These are phyloP conservation scores for Vicia sativa DNA, from an alignment of 306 rosid genomes.

Conservation along the genomic window DNA sequence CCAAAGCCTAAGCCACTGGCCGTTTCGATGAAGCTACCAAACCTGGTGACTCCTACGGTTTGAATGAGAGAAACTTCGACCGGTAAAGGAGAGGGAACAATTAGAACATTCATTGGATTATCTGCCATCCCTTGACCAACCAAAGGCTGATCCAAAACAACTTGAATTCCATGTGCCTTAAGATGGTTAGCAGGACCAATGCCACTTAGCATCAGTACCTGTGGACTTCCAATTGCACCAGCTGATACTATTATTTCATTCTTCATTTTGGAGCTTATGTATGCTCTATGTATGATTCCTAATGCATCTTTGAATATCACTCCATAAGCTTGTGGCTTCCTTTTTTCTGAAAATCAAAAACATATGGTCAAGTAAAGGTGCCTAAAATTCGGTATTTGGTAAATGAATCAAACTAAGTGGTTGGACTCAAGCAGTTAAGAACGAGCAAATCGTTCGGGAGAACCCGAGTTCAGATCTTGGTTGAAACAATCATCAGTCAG, in stretches of 20 bases:
- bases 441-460: no score
- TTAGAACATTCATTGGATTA: constrained; percentile 63
- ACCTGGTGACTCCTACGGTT: constrained; percentile 68
- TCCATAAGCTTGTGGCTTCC: constrained; percentile 66
- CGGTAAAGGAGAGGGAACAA: constrained; percentile 71
- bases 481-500: no score
- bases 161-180: constrained; percentile 52
- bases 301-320: constrained; percentile 61
- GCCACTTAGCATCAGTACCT: constrained; percentile 69
- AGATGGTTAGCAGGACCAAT: constrained; percentile 72
- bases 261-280: constrained; percentile 31
- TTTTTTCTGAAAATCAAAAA: constrained; percentile 40
- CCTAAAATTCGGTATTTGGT: background rate
- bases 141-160: constrained; percentile 60
- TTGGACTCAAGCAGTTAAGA: no score
- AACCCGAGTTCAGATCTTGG: no score
- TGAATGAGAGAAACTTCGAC: constrained; percentile 69
- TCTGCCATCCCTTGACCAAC: constrained; percentile 84
- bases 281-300: constrained; percentile 57
- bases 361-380: background rate
- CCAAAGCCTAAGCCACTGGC: constrained; percentile 57
- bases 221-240: constrained; percentile 83
- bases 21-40: constrained; percentile 61
- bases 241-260: constrained; percentile 68
- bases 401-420: no score